These are phyloP conservation scores for Pistacia vera DNA, from an alignment of 345 rosid genomes.

Conservation along the genomic window DNA sequence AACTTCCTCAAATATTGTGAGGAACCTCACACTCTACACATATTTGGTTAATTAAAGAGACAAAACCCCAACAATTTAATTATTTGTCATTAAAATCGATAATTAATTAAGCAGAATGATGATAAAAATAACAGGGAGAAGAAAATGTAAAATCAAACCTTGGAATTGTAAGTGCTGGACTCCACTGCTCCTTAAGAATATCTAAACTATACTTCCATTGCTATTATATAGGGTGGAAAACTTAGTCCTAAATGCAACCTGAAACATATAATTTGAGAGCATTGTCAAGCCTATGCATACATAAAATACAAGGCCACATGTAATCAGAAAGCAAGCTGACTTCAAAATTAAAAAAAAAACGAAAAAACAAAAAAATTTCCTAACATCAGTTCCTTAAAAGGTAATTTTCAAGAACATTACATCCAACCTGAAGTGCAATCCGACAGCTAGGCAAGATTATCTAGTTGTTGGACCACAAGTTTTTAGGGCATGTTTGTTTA, in stretches of 20 bases:
- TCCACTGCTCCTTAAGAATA: slow-evolving; percentile 56
- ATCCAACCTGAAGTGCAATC: too few relatives aligned
- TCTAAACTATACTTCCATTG: slow-evolving; percentile 59
- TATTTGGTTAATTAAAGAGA: neutral
- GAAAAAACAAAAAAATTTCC: neutral
- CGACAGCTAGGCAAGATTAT: too few relatives aligned
- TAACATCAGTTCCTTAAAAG: too few relatives aligned
- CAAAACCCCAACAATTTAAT: neutral
- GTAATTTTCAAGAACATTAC: too few relatives aligned
- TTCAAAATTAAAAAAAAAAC: neutral
- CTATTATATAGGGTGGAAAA: slow-evolving; percentile 59
- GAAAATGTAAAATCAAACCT: slow-evolving; percentile 26
- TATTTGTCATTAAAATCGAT: neutral
- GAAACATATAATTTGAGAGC: slow-evolving; percentile 4
- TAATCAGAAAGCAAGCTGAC: neutral
- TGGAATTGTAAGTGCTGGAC: slow-evolving; percentile 58
- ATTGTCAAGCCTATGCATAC: neutral
- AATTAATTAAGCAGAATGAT: neutral
- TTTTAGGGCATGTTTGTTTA: too few relatives aligned
- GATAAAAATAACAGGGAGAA: neutral
- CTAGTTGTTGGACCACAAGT: too few relatives aligned
- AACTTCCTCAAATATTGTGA: neutral
- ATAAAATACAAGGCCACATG: neutral
- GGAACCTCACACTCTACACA: neutral
- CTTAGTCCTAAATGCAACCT: slow-evolving; percentile 61